Percentiles rank a stretch among this genome's conserved stretches.
phyloP scores from a whole-genome alignment of 345 rosid genomes.

The Hirschfeldia incana region DNA sequence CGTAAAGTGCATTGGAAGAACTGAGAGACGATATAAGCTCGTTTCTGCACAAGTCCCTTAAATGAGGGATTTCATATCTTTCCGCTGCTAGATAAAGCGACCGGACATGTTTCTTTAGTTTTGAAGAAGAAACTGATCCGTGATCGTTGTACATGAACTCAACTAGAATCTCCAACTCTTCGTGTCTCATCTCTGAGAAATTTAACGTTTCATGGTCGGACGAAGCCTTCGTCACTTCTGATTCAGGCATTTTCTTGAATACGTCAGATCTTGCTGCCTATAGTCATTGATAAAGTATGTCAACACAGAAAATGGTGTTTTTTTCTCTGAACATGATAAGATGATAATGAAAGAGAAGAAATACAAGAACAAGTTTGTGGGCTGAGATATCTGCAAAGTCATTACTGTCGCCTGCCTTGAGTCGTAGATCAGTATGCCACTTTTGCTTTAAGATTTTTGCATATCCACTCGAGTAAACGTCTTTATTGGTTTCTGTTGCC shows the following conservation, averaged over 20 bases:
- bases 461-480: background rate
- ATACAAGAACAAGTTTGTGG: constrained; percentile 21
- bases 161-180: constrained; percentile 5
- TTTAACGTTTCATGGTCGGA: background rate
- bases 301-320: background rate
- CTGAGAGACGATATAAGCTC: background rate
- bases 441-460: background rate
- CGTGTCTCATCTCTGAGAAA: background rate
- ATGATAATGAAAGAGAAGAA: background rate
- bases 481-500: background rate
- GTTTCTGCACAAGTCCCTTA: background rate
- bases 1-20: background rate
- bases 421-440: background rate
- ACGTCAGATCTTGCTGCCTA: constrained; percentile 13
- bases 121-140: background rate
- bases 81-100: constrained; percentile 12
- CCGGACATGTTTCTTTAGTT: background rate
- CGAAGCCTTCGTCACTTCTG: background rate
- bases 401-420: constrained; percentile 18
- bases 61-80: constrained; percentile 12
- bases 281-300: background rate
- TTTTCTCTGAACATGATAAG: too few relatives aligned
- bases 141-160: constrained; percentile 20
- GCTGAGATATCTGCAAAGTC: background rate
- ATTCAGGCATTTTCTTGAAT: constrained; percentile 13